Evolutionary conservation across 352 stramenopile species (phyloP).

Genomic region (Pythium dissotocum): DNA sequence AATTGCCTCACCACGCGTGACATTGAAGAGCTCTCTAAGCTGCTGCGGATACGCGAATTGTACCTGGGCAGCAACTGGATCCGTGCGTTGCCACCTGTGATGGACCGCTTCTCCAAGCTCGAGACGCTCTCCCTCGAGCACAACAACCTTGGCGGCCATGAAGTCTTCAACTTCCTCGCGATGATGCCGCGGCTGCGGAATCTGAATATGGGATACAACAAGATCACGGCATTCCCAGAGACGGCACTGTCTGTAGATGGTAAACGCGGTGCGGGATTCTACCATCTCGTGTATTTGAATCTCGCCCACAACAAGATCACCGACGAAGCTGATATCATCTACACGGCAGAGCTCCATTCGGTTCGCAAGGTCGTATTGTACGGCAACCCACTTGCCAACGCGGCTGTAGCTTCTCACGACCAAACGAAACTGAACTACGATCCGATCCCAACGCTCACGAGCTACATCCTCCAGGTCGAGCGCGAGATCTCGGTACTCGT

Average conservation of each 20-base stretch:
- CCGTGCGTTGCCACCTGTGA: slow-evolving; percentile 62
- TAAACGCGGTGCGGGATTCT: slow-evolving; percentile 67
- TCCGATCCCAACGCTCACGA: slow-evolving; percentile 58
- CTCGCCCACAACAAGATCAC: slow-evolving; percentile 69
- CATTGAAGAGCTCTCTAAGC: slow-evolving; percentile 65
- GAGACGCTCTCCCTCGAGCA: slow-evolving; percentile 80
- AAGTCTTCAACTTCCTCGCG: slow-evolving; percentile 70
- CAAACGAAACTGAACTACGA: slow-evolving; percentile 70
- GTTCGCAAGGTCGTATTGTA: slow-evolving; percentile 76
- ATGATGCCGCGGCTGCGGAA: slow-evolving; percentile 67
- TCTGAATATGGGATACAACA: slow-evolving; percentile 83
- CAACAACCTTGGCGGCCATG: slow-evolving; percentile 66
- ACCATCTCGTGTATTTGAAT: slow-evolving; percentile 71
- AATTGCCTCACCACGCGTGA: slow-evolving; percentile 69
- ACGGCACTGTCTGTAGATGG: slow-evolving; percentile 53
- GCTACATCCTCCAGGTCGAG: slow-evolving; percentile 31
- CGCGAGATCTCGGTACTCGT: slow-evolving; percentile 42
- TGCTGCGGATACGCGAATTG: slow-evolving; percentile 77
- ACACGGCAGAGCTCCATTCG: slow-evolving; percentile 48
- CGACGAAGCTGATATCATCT: slow-evolving; percentile 48
- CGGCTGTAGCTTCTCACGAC: slow-evolving; percentile 63
- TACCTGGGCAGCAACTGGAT: slow-evolving; percentile 79
- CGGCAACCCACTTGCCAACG: slow-evolving; percentile 66
- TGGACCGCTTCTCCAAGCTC: slow-evolving; percentile 74
- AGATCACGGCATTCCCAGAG: slow-evolving; percentile 71